A percentile compares a stretch with the other conserved stretches of the same genome.
These are phyloP conservation scores for Inga oerstediana DNA, from an alignment of 306 rosid genomes.

Conservation along the genomic window DNA sequence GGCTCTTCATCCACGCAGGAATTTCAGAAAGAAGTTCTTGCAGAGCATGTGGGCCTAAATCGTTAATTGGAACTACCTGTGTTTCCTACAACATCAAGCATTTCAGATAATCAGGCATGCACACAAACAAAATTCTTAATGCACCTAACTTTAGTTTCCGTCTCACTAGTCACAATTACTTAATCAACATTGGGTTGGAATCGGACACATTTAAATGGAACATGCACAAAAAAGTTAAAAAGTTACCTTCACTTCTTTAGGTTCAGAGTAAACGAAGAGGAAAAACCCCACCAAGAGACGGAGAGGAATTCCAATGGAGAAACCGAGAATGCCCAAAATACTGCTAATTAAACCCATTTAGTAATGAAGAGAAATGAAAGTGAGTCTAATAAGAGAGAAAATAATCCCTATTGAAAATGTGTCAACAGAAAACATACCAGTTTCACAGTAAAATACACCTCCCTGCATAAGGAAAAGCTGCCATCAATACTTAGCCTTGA, in stretches of 20 bases:
- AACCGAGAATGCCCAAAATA: constrained; percentile 71
- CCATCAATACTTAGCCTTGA: too few relatives aligned
- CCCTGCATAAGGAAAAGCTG: too few relatives aligned
- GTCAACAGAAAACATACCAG: too few relatives aligned
- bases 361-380: constrained; percentile 4
- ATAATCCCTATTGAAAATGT: neutral
- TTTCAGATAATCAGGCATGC: too few relatives aligned
- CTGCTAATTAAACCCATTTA: constrained; percentile 72
- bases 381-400: constrained; percentile 1
- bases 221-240: neutral
- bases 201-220: neutral
- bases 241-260: constrained; percentile 64
- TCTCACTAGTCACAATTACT: constrained; percentile 2
- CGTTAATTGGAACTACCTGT: too few relatives aligned
- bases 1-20: too few relatives aligned
- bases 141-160: constrained; percentile 9
- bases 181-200: constrained; percentile 18
- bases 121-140: too few relatives aligned
- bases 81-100: too few relatives aligned
- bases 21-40: too few relatives aligned
- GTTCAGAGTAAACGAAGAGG: constrained; percentile 67
- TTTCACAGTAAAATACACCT: too few relatives aligned
- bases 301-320: constrained; percentile 76
- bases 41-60: too few relatives aligned
- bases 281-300: constrained; percentile 83